phyloP scores from a whole-genome alignment of 441 rosid genomes.

The Populus hybrid region DNA sequence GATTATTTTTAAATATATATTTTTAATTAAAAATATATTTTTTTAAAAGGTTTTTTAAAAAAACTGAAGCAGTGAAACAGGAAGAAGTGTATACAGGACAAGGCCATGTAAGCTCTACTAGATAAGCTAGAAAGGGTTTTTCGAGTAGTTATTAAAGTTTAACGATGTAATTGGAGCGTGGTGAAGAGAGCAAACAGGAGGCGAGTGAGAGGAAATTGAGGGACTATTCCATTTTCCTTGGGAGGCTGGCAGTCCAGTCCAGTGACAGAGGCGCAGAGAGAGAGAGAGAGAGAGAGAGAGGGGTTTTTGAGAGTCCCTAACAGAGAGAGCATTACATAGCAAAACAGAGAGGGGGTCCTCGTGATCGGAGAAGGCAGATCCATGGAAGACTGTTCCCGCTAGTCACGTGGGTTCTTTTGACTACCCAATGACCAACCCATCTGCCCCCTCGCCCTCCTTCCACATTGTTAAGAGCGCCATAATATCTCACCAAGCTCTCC shows the following conservation, averaged over 20 bases:
- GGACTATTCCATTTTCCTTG: conserved; percentile 61
- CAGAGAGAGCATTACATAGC: not conserved
- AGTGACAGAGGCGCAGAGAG: conserved; percentile 32
- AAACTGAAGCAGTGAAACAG: not conserved
- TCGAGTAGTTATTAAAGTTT: not conserved
- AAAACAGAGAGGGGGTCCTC: conserved; percentile 34
- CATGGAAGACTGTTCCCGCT: conserved; percentile 83
- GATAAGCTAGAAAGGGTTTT: no score
- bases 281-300: conserved; percentile 30
- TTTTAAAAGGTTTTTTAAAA: no score
- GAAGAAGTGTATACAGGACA: not conserved
- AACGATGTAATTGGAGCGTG: conserved; percentile 23
- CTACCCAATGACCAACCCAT: conserved; percentile 49
- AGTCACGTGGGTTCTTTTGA: conserved; percentile 93
- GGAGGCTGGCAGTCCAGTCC: conserved; percentile 42
- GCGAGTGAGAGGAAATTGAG: conserved; percentile 8
- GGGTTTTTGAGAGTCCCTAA: conserved; percentile 27
- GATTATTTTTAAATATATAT: no score
- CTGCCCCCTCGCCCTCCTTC: conserved; percentile 1
- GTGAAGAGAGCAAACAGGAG: not conserved
- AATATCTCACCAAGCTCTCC: not conserved
- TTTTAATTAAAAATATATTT: no score
- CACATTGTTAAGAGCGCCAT: conserved; percentile 21
- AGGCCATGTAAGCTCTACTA: no score
- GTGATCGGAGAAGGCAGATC: conserved; percentile 96